Conservation (phyloP, 805 yeast species). For the Priceomyces fermenticarens region DNA sequence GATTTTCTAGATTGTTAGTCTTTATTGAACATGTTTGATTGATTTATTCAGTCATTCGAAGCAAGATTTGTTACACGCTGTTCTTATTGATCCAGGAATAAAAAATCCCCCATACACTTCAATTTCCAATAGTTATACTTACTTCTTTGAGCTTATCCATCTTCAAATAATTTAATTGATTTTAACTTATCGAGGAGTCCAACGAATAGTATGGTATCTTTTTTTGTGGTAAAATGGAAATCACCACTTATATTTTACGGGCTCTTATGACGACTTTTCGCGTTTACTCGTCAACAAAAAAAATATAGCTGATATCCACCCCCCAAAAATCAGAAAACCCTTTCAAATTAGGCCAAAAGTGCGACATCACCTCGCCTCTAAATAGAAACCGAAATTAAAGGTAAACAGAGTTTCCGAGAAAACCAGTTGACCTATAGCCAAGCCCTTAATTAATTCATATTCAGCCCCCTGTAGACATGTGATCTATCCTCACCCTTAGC, state of each 20-base stretch:
- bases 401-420: too few relatives aligned
- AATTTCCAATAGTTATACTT: conserved; percentile 22
- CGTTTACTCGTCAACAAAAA: conserved; percentile 5
- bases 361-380: too few relatives aligned
- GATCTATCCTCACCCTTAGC: too few relatives aligned
- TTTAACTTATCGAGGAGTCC: too few relatives aligned
- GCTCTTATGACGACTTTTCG: conserved; percentile 2
- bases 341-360: too few relatives aligned
- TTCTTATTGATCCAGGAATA: neutral
- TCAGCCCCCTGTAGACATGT: too few relatives aligned
- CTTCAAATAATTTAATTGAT: too few relatives aligned
- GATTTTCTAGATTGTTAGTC: conserved; percentile 56
- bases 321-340: too few relatives aligned
- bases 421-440: too few relatives aligned
- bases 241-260: too few relatives aligned
- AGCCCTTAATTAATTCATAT: too few relatives aligned
- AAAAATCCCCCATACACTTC: neutral
- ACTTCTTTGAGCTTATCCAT: conserved; percentile 65
- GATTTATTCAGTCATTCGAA: neutral
- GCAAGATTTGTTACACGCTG: conserved; percentile 1
- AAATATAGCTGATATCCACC: neutral
- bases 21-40: conserved; percentile 1
- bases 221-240: neutral
- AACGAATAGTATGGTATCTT: neutral
- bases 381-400: too few relatives aligned